Evolutionary conservation across 1,139 yeast species (phyloP), one percentile per base, ranked within the genome.

Genomic region (Torulaspora globosa): DNA sequence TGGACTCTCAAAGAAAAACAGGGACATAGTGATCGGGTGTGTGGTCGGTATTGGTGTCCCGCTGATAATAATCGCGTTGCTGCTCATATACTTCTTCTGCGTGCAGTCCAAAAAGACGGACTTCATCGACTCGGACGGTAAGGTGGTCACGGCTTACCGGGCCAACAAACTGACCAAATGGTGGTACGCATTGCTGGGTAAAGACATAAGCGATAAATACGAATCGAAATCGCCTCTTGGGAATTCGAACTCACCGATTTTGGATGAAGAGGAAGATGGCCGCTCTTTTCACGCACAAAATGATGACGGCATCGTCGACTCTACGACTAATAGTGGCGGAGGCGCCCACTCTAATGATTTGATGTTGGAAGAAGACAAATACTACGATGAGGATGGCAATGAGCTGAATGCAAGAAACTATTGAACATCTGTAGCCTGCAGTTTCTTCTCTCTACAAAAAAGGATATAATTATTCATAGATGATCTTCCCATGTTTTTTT

Each of bases 1-100:
- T 4, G 74, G 74, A 0, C 58, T 75, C 2, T 69, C 77, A 0
- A 56, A 59, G n/a, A 70, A 73, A 40, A 64, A 71, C 47, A 69
- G 70, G 45, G 69, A 69, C 44, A 69, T 75, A 26, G 72, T 74
- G n/a, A 70, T 75, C 38, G 81, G 81, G 34, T 73, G 75, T 43
- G 74, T 71, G 14, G 74, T 70, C 3, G 73, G 73, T 14, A 53
- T 70, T 29, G 72, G 72, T 36, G 57, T 68, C 2, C 73, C 73
- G 7, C 9, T 69, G 5, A 15, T 70, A 2, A 35, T 58, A 2
- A 49, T 51, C 0, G 21, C 60, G 0, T 34, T 52, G 0, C 44
- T 51, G 5, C 34, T 58, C 5, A 47, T 62, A 14, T 66, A 66
- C 48, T 54, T 57, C 46, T 57, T 53, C 39, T 66, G 66, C 41